phyloP scores from a whole-genome alignment of 495 filamentous ascomycete species.

The Podospora pseudoanserina region DNA sequence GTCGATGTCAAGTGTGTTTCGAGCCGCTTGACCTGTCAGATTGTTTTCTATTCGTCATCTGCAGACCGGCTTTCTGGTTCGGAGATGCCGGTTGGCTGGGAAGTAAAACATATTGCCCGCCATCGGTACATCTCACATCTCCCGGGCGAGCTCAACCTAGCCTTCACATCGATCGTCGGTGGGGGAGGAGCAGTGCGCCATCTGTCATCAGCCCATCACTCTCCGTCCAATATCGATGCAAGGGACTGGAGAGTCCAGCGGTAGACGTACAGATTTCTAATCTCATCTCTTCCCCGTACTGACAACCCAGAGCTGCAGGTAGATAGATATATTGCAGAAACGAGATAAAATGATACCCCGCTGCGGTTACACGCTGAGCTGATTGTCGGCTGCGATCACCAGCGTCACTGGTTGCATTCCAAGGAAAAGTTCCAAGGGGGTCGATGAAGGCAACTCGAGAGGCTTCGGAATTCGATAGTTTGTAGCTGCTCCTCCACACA shows the following conservation, averaged over 20 bases:
- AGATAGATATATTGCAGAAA: constrained; percentile 20
- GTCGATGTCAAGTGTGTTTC: too few species aligned
- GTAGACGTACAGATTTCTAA: constrained; percentile 15
- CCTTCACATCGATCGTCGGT: background rate
- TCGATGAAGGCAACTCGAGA: background rate
- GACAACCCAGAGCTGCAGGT: constrained; percentile 16
- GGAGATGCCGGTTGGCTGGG: background rate
- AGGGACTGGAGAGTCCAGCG: constrained; percentile 25
- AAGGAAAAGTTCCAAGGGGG: background rate
- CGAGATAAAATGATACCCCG: constrained; percentile 20
- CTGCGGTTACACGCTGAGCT: constrained; percentile 14
- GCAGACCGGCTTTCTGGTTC: background rate
- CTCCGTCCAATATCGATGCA: constrained; percentile 31
- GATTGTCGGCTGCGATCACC: constrained; percentile 10
- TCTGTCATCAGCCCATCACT: background rate
- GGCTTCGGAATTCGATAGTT: constrained; percentile 28
- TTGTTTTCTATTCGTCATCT: background rate
- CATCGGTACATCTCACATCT: background rate
- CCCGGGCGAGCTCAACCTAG: background rate
- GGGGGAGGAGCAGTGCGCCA: background rate
- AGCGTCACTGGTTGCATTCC: background rate
- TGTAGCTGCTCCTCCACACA: constrained; percentile 21
- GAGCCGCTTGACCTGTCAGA: background rate
- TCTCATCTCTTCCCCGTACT: constrained; percentile 12
- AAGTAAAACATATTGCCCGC: background rate